phyloP scores from a whole-genome alignment of 306 rosid genomes.

The Cotoneaster glaucophyllus region DNA sequence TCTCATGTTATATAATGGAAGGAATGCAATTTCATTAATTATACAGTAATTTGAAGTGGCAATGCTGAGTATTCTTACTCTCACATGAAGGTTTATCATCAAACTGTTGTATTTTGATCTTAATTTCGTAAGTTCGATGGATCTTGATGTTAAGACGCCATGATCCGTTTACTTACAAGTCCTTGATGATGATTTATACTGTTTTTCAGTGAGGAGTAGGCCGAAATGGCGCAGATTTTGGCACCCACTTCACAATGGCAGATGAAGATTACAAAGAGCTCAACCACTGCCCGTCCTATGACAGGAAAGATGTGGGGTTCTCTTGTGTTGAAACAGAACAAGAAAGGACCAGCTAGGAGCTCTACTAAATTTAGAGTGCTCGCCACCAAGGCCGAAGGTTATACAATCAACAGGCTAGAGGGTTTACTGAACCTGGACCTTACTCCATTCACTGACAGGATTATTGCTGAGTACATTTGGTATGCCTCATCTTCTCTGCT shows the following conservation, averaged over 20 bases:
- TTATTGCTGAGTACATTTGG: slow-evolving; percentile 99
- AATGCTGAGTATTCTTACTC: background rate
- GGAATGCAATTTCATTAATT: background rate
- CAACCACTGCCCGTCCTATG: slow-evolving; percentile 42
- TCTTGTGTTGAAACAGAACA: slow-evolving; percentile 54
- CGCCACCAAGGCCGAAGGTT: slow-evolving; percentile 46
- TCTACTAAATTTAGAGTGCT: slow-evolving; percentile 57
- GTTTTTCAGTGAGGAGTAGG: slow-evolving; percentile 29
- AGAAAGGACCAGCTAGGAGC: slow-evolving; percentile 42
- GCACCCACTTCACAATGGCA: slow-evolving; percentile 90
- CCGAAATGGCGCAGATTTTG: slow-evolving; percentile 93
- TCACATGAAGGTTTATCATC: background rate
- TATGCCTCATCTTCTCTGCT: slow-evolving; percentile 20
- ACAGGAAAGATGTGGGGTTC: slow-evolving; percentile 77
- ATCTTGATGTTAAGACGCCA: background rate
- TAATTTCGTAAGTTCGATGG: background rate
- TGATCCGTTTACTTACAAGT: background rate
- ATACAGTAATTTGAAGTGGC: background rate
- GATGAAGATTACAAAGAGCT: slow-evolving; percentile 51
- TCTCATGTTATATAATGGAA: background rate
- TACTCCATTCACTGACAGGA: slow-evolving; percentile 75
- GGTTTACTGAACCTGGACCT: slow-evolving; percentile 65
- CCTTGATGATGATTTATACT: slow-evolving; percentile 1
- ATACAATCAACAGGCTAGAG: slow-evolving; percentile 79
- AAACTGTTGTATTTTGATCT: background rate